A percentile compares a stretch with the other conserved stretches of the same genome.
These are phyloP conservation scores for Yarrowia sp. DNA, from an alignment of 805 yeast genomes.

Conservation along the genomic window DNA sequence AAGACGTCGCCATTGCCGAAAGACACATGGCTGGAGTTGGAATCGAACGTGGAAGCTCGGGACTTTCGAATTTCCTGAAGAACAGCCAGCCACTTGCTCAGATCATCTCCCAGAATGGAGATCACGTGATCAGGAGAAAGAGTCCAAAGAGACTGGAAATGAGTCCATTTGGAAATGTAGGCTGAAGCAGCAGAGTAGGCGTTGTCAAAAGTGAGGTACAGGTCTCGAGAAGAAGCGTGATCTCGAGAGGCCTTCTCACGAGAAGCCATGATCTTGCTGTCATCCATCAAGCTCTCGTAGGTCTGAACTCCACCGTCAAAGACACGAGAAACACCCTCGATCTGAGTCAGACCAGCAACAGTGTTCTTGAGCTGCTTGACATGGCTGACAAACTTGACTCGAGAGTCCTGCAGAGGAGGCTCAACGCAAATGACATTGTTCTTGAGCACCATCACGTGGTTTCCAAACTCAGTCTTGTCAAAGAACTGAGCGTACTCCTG, in stretches of 20 bases:
- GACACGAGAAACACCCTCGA: conserved; percentile 21
- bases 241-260: conserved; percentile 18
- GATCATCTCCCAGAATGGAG: conserved; percentile 49
- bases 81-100: conserved; percentile 58
- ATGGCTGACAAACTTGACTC: conserved; percentile 12
- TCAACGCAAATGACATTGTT: conserved; percentile 33
- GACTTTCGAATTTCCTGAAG: conserved; percentile 56
- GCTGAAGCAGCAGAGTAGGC: conserved; percentile 45
- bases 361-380: conserved; percentile 7
- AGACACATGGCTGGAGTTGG: conserved; percentile 51
- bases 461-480: conserved; percentile 7
- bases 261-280: neutral
- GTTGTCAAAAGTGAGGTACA: conserved; percentile 15
- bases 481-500: conserved; percentile 29
- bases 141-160: conserved; percentile 67
- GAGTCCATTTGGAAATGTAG: conserved; percentile 61
- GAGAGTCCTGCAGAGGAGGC: conserved; percentile 31
- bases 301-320: conserved; percentile 26
- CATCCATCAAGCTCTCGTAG: conserved; percentile 18
- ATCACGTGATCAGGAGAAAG: conserved; percentile 55
- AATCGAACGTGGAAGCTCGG: conserved; percentile 58
- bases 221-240: conserved; percentile 6
- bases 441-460: conserved; percentile 32
- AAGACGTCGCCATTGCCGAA: conserved; percentile 53
- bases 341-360: conserved; percentile 14